Percentiles rank a stretch among this genome's conserved stretches.
Conservation (phyloP, 2,329 filamentous ascomycete species). For the Verticillium isaacii region DNA sequence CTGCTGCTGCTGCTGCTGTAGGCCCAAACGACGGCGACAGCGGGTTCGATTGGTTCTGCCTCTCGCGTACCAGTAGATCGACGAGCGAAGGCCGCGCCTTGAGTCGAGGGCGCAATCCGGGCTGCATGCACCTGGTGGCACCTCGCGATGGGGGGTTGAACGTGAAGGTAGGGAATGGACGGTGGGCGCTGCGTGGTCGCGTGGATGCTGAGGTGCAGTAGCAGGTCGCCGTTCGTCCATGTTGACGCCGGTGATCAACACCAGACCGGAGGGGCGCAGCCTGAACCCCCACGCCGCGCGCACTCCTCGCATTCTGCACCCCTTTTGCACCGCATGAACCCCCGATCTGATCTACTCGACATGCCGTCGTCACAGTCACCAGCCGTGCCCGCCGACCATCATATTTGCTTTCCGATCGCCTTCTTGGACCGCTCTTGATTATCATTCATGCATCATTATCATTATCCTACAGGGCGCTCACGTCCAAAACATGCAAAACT, state of each 20-base stretch:
- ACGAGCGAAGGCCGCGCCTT: constrained; percentile 49
- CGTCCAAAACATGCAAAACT: background rate
- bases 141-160: background rate
- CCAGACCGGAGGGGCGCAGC: background rate
- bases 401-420: no score
- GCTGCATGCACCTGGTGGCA: constrained; percentile 36
- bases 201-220: background rate
- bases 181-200: background rate
- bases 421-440: background rate
- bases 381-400: no score
- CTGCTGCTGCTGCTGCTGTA: constrained; percentile 16
- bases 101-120: constrained; percentile 44
- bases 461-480: constrained; percentile 2
- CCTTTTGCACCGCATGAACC: no score
- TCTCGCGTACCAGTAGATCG: constrained; percentile 40
- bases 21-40: constrained; percentile 7
- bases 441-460: constrained; percentile 2
- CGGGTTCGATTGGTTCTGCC: constrained; percentile 16
- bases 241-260: background rate
- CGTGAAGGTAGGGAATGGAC: background rate
- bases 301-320: background rate
- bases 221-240: background rate
- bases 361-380: no score
- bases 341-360: no score
- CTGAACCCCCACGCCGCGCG: background rate